phyloP scores from a whole-genome alignment of 148 eudicot genomes.

The Nepenthes mirabilis region DNA sequence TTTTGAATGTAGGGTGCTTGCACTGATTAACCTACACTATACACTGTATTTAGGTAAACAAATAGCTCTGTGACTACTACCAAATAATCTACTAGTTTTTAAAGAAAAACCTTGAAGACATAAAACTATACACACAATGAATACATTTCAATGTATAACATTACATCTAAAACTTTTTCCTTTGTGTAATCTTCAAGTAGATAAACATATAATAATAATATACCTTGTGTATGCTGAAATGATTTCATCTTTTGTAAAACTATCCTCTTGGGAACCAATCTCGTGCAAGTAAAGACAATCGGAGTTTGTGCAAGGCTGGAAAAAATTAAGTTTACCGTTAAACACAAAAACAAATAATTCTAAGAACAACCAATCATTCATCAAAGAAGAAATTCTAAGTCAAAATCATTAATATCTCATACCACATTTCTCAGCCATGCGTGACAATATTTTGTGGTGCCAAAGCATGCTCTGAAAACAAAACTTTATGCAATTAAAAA shows the following conservation, averaged over 20 bases:
- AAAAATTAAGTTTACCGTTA: conserved; percentile 3
- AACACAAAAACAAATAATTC: background rate
- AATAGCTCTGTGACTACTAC: no score
- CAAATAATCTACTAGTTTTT: no score
- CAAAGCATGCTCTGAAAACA: conserved; percentile 80
- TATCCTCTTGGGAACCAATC: conserved; percentile 81
- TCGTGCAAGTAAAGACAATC: conserved; percentile 98
- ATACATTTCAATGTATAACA: background rate
- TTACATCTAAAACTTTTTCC: background rate
- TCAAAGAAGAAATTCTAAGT: background rate
- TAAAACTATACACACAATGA: no score
- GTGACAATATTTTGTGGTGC: conserved; percentile 97
- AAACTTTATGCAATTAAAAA: background rate
- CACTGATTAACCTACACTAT: no score
- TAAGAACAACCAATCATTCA: background rate
- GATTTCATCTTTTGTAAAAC: conserved; percentile 86
- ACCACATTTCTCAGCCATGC: conserved; percentile 94
- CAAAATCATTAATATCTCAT: conserved; percentile 11
- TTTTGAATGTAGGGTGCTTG: no score
- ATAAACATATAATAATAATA: background rate
- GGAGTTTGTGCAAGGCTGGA: conserved; percentile 88
- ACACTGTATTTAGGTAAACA: no score
- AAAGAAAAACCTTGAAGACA: no score
- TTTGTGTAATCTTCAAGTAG: background rate
- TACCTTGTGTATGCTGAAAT: conserved; percentile 86